A percentile compares a stretch with the other conserved stretches of the same genome.
These are phyloP conservation scores for Coccomyxa subellipsoidea DNA, from an alignment of 163 green algal species.

Conservation along the genomic window DNA sequence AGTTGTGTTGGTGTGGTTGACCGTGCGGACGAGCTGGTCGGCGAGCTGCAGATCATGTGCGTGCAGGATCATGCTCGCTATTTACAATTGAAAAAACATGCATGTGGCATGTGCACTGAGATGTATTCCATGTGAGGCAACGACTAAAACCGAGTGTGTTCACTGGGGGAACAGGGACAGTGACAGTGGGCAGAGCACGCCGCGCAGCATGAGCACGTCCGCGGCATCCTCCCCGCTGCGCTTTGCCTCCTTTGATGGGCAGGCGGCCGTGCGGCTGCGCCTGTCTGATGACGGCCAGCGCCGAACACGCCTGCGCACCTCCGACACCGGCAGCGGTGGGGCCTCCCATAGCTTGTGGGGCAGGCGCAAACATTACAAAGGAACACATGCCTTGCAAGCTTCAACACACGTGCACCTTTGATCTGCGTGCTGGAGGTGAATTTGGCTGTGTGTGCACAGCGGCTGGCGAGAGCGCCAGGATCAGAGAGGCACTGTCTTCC, in stretches of 20 bases:
- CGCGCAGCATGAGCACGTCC: slow-evolving; percentile 14
- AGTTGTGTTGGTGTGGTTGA: slow-evolving; percentile 74
- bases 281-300: slow-evolving; percentile 11
- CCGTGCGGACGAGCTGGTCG: slow-evolving; percentile 54
- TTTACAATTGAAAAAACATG: too few species aligned
- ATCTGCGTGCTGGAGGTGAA: too few species aligned
- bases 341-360: too few species aligned
- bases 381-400: too few species aligned
- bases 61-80: background rate
- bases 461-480: background rate
- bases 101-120: too few species aligned
- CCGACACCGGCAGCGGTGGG: background rate
- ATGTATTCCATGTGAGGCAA: too few species aligned
- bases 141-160: too few species aligned
- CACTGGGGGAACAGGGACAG: slow-evolving; percentile 22
- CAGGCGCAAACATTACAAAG: too few species aligned
- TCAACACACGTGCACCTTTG: too few species aligned
- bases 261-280: background rate
- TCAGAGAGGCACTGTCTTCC: background rate
- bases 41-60: slow-evolving; percentile 17
- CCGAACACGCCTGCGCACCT: background rate
- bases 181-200: slow-evolving; percentile 28
- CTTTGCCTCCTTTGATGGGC: slow-evolving; percentile 3
- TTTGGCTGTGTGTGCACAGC: background rate
- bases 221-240: slow-evolving; percentile 22